Evolutionary conservation across 352 stramenopile species (phyloP).

Genomic region (Globisporangium radiosum): DNA sequence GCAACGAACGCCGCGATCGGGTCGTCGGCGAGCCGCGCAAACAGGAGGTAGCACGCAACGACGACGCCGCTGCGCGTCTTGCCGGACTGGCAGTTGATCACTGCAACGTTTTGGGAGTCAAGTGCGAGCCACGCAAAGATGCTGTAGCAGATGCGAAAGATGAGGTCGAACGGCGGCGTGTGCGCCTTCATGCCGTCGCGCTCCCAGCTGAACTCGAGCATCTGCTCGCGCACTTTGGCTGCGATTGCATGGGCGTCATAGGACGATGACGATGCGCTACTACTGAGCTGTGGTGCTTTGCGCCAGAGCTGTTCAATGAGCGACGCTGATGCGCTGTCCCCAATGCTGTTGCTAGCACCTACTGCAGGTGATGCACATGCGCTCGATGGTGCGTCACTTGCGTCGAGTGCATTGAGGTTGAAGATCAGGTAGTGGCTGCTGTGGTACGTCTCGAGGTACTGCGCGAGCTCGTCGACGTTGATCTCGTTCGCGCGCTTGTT

Average conservation of each 20-base stretch:
- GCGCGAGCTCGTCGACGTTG: constrained; percentile 62
- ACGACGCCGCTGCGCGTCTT: constrained; percentile 92
- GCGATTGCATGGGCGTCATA: constrained; percentile 19
- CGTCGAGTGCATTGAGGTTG: constrained; percentile 62
- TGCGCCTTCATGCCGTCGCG: constrained; percentile 79
- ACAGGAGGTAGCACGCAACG: constrained; percentile 91
- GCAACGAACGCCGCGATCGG: constrained; percentile 84
- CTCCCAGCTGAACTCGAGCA: constrained; percentile 83
- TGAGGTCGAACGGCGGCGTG: constrained; percentile 67
- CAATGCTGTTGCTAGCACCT: not conserved
- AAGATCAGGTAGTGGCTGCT: constrained; percentile 70
- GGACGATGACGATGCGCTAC: not conserved
- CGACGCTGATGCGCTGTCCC: constrained; percentile 1
- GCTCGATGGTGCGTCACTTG: constrained; percentile 10
- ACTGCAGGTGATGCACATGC: constrained; percentile 1
- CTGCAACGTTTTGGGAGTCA: constrained; percentile 69
- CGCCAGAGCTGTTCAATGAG: constrained; percentile 12
- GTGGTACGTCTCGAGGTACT: constrained; percentile 51
- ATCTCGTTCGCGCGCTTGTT: constrained; percentile 70
- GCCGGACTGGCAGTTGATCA: constrained; percentile 89
- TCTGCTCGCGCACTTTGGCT: constrained; percentile 62
- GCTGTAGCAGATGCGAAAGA: constrained; percentile 91
- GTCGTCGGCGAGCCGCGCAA: constrained; percentile 59
- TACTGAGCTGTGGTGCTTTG: not conserved
- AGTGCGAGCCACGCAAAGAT: constrained; percentile 90